phyloP scores from a whole-genome alignment of 73 alveolate genomes.

The Paramecium primaurelia region DNA sequence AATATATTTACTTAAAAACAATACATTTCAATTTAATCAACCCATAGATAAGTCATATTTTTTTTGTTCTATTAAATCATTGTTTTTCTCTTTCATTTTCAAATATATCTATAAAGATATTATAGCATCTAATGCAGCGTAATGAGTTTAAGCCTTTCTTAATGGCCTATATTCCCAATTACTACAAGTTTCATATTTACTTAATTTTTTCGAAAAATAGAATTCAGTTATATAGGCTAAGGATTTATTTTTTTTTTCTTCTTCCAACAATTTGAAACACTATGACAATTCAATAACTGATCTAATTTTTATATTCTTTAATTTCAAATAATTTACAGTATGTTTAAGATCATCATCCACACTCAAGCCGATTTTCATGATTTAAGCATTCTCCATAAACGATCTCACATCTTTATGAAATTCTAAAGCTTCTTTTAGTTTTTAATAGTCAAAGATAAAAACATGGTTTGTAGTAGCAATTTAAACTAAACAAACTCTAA shows the following conservation, averaged over 20 bases:
- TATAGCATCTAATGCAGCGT: constrained; percentile 24
- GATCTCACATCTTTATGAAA: neutral
- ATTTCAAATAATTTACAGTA: neutral
- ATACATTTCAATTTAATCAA: neutral
- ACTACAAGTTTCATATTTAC: neutral
- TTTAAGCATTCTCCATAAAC: neutral
- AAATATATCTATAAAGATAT: neutral
- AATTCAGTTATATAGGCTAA: neutral
- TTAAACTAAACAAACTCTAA: neutral
- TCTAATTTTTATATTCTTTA: neutral
- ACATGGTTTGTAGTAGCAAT: neutral
- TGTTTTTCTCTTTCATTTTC: neutral
- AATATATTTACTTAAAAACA: neutral
- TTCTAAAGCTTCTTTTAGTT: neutral
- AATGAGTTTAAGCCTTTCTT: constrained; percentile 13
- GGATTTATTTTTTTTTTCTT: neutral
- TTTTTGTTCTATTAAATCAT: neutral
- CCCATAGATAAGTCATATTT: neutral
- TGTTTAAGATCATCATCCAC: neutral
- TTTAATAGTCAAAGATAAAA: neutral
- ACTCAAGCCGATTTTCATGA: neutral
- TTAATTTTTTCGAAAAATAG: neutral
- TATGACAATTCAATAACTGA: neutral
- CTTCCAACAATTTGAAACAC: neutral
- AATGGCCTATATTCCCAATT: constrained; percentile 26